phyloP scores from a whole-genome alignment of 352 stramenopile genomes.

The Phytophthora ramorum region DNA sequence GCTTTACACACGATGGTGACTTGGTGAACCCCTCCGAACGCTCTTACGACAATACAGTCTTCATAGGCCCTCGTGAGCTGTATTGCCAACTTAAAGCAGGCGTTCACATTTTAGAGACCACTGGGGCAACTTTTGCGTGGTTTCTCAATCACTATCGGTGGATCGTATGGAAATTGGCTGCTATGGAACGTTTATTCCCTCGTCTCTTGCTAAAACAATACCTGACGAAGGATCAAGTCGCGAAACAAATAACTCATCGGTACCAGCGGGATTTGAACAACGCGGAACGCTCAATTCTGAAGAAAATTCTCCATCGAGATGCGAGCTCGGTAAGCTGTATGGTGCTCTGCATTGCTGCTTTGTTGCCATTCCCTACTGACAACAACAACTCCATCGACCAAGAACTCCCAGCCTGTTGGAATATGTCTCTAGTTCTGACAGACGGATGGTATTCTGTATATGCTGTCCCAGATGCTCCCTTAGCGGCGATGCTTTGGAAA shows the following conservation, averaged over 20 bases:
- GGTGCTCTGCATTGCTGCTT: constrained; percentile 67
- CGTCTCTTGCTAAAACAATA: constrained; percentile 63
- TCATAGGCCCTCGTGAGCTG: constrained; percentile 37
- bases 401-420: constrained; percentile 58
- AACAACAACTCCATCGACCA: constrained; percentile 39
- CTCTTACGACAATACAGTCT: constrained; percentile 18
- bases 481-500: constrained; percentile 60
- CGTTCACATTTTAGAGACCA: constrained; percentile 35
- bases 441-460: constrained; percentile 82
- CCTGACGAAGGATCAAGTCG: constrained; percentile 62
- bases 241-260: constrained; percentile 58
- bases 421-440: constrained; percentile 67
- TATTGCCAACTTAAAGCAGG: constrained; percentile 44
- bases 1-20: constrained; percentile 30
- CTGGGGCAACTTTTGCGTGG: constrained; percentile 55
- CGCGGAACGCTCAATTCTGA: constrained; percentile 62
- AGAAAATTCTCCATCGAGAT: constrained; percentile 75
- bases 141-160: constrained; percentile 82
- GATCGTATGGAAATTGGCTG: constrained; percentile 76
- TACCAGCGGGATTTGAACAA: constrained; percentile 64
- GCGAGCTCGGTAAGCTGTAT: constrained; percentile 69
- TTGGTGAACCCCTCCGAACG: constrained; percentile 14
- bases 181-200: constrained; percentile 59
- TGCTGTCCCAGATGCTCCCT: constrained; percentile 51
- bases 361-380: constrained; percentile 47